Base-by-base conservation (phyloP, 2,329 filamentous ascomycete species). In the Albophoma yamanashiensis region DNA sequence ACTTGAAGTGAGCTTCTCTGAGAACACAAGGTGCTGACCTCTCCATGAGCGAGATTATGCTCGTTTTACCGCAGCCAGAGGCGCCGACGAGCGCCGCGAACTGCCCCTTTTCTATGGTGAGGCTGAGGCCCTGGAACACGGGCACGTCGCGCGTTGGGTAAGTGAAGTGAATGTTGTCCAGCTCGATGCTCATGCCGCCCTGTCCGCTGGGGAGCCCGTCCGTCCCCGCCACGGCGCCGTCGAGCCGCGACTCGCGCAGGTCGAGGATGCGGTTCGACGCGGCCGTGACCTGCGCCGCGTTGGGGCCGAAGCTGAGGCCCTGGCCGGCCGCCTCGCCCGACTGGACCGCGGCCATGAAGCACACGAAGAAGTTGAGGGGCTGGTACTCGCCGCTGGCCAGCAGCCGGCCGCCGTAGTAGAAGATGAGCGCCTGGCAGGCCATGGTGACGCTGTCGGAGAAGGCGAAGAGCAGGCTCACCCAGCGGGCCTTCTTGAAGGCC, bases 31-130 rank as follows among this genome's bases (percentile, higher is more conserved):
- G 15, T 9, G 58, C 66, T 59, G 58, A 70, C 66, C 70, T 80
- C 71, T 88, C 85, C 8, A 88, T 71, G 0, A 88, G 73, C 58
- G 80, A 79, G 42, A 93, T 82, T 52, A 90, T 85, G 20, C 85
- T 90, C 0, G 86, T 88, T 74, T 92, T 90, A 42, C 88, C 88
- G 61, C 85, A 88, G 0, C 87, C 87, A 1, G 84, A 87, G 0
- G 87, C 81, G 1, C 88, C 88, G 6, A 91, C 87, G 1, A 91
- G 76, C 1, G 86, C 88, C 0, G 82, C 85, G 67, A 89, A 90
- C 67, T 89, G 85, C 5, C 87, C 88, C 64, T 84, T 85, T 64
- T 85, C 77, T 58, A 91, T 82, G 7, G 79, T 82, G 61, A 92
- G 74, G 67, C 80, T 85, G 60, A 92, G 73, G 1, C 82, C 81